Evolutionary conservation across 2,329 filamentous ascomycete genomes (phyloP).

Genomic region (Xylariaceae sp.): DNA sequence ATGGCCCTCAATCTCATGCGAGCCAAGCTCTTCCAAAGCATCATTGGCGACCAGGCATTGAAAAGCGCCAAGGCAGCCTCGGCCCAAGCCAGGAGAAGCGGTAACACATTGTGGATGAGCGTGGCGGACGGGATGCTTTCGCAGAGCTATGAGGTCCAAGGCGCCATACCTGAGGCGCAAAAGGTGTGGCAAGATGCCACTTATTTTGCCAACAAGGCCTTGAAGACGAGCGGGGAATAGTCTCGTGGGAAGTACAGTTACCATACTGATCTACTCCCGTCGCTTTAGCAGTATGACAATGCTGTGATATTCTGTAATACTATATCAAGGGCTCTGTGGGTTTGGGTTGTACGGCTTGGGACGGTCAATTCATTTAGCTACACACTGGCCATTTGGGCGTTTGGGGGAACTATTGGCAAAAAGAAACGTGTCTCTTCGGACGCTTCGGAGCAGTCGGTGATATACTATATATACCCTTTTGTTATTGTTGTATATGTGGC

Average conservation of each 20-base stretch:
- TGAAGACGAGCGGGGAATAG: constrained; percentile 22
- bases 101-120: constrained; percentile 72
- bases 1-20: constrained; percentile 85
- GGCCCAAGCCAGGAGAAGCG: constrained; percentile 63
- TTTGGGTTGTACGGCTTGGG: constrained; percentile 4
- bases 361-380: neutral
- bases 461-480: constrained; percentile 21
- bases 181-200: constrained; percentile 34
- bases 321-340: constrained; percentile 7
- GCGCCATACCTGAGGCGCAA: constrained; percentile 55
- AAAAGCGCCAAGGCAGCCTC: constrained; percentile 70
- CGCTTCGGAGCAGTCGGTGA: constrained; percentile 2
- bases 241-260: neutral
- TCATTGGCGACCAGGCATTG: constrained; percentile 74
- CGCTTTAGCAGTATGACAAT: neutral
- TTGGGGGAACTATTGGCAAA: constrained; percentile 2
- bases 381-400: constrained; percentile 13
- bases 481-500: neutral
- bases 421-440: constrained; percentile 1
- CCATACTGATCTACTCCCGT: constrained; percentile 2
- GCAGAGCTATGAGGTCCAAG: constrained; percentile 69
- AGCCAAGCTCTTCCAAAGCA: constrained; percentile 73
- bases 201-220: constrained; percentile 28
- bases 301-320: constrained; percentile 8
- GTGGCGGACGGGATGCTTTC: constrained; percentile 76